Percentiles rank a stretch among this genome's conserved stretches.
Conservation (phyloP, 805 yeast genomes). For the Candida broadrunensis region DNA sequence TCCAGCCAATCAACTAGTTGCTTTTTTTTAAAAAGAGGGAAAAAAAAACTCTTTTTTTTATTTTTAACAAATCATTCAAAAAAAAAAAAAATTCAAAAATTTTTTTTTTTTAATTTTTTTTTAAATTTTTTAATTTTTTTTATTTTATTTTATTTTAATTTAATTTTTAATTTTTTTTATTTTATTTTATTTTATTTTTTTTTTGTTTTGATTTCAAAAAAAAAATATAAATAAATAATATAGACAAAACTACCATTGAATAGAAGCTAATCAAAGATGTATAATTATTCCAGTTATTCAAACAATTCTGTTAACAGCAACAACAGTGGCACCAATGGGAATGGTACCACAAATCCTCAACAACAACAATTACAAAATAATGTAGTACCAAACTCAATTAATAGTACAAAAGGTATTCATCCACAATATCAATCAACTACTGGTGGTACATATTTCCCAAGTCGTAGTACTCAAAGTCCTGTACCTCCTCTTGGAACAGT, state of each 20-base stretch:
- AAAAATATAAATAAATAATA: too few relatives aligned
- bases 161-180: too few relatives aligned
- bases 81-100: not conserved
- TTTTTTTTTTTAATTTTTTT: not conserved
- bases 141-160: not conserved
- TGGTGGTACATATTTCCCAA: not conserved
- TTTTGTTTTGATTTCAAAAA: too few relatives aligned
- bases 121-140: not conserved
- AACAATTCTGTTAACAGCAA: too few relatives aligned
- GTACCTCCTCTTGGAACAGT: constrained; percentile 3
- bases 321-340: not conserved
- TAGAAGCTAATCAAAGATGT: too few relatives aligned
- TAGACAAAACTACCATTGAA: too few relatives aligned
- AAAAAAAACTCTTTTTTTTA: too few relatives aligned
- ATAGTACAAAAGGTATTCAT: not conserved
- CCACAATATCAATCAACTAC: not conserved
- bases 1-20: too few relatives aligned
- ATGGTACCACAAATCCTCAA: not conserved
- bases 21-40: too few relatives aligned
- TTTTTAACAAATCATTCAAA: too few relatives aligned
- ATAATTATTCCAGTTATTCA: too few relatives aligned
- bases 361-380: not conserved
- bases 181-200: too few relatives aligned
- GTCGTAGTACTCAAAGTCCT: constrained; percentile 2
- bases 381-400: not conserved